Base-by-base conservation (phyloP, 306 rosid species). In the Delonix regia region DNA sequence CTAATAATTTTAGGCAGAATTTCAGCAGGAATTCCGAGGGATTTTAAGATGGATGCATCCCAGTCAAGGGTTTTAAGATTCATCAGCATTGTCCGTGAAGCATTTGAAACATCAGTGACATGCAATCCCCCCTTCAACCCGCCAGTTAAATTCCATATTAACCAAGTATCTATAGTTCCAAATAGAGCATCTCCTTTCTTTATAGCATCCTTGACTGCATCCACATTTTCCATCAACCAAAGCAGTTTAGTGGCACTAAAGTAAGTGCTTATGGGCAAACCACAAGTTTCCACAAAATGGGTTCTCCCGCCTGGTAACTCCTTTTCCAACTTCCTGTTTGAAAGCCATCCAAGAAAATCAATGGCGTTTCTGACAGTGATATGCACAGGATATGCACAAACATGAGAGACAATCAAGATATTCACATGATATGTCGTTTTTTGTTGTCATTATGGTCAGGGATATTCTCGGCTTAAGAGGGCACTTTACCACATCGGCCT, bases 81-180 rank as follows among this genome's bases (percentile, higher is more conserved):
- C 99, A 95, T 89, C 65, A 95, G 88, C 99, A 93, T 91, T 8
- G 97, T 93, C 44, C 99, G 69, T 0, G 98, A 88, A 15, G 99
- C 99, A n/a, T 95, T 95, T 0, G 99, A 95, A 74, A 85, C 90
- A 83, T 95, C 99, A 1, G 99, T 95, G 9, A 88, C 93, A 68
- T 92, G 98, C 60, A 92, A n/a, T 41, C 98, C 97, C 21, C 94
- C 96, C 4, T 88, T 80, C 21, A 83, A 71, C 7, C 99, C 97
- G 8, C 97, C 97, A 0, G 94, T 95, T 78, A 95, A 77, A 71
- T 95, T 91, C 98, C 98, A 95, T 72, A 95, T 91, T 67, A 91
- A 81, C 99, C 98, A 95, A 72, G 98, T 82, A 80, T 92, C 98
- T 56, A 92, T 81, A 0, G 99, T 95, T 72, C 99, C 98, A 84